Evolutionary conservation across 331 rosid genomes (phyloP), one percentile per base, ranked within the genome.

Genomic region (Ulmus americana): DNA sequence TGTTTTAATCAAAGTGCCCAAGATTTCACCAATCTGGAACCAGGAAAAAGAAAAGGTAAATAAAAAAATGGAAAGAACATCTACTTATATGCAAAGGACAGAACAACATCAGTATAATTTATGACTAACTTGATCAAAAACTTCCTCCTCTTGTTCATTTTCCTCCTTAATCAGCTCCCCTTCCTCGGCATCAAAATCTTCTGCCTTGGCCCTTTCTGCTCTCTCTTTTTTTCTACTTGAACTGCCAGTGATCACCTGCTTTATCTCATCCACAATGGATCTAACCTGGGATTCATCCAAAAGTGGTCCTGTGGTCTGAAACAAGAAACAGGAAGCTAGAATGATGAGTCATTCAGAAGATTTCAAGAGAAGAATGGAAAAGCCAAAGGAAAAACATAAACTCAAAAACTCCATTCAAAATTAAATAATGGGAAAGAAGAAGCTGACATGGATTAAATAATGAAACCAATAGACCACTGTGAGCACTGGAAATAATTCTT

Each of bases 61-160:
- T 50, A 35, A 51, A 41, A 48, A 49, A 63, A 20, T 7, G 66
- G 63, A 56, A 47, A 49, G 41, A 68, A 40, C 45, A 11, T 12
- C 45, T 35, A 43, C 13, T 45, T 40, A 40, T 0, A 16, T 4
- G 3, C 15, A 1, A 0, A 18, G 11, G 41, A n/a, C 41, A 47
- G 10, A 61, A 8, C 7, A 45, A 68, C 18, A 39, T 39, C 38
- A 39, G 16, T 9, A 16, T 42, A 6, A 56, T 41, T 44, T 67
- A 39, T 18, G 9, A 59, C 95, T 76, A 69, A 90, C 99, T 89
- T 89, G 97, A 56, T 92, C 98, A 82, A 92, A 92, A 71, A 92
- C 98, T 92, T 92, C 98, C 73, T 92, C 98, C 90, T 92, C 98
- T 70, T 92, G 98, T 67, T 92, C 98, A 82, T 92, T 92, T 85